These are phyloP conservation scores for Papiliotrema terrestris DNA, from an alignment of 1,284 basidiomycete species.

Conservation along the genomic window DNA sequence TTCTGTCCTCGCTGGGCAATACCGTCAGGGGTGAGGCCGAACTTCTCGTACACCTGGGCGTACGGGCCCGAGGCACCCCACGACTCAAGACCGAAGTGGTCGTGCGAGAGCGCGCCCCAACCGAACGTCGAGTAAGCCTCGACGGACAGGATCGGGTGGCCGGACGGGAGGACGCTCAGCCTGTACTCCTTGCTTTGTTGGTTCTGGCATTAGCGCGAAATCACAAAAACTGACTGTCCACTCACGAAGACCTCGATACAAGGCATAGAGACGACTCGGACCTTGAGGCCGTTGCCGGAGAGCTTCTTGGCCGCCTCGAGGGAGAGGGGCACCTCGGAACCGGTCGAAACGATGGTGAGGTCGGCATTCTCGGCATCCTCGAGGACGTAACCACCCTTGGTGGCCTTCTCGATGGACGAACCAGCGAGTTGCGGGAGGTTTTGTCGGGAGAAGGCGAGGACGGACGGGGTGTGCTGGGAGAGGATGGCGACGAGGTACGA, in stretches of 20 bases:
- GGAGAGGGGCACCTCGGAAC: constrained; percentile 75
- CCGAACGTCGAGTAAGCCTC: constrained; percentile 75
- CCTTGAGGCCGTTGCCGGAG: constrained; percentile 70
- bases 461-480: constrained; percentile 71
- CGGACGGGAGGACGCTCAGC: constrained; percentile 78
- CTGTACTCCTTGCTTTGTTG: constrained; percentile 75
- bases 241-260: constrained; percentile 76
- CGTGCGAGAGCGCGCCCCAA: constrained; percentile 84
- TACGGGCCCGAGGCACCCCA: constrained; percentile 92
- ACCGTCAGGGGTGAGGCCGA: constrained; percentile 70
- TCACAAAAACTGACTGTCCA: not conserved
- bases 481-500: constrained; percentile 77
- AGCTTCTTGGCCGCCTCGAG: constrained; percentile 79
- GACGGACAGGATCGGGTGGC: constrained; percentile 82
- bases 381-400: constrained; percentile 84
- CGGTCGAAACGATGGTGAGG: constrained; percentile 82
- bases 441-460: constrained; percentile 46
- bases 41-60: constrained; percentile 82
- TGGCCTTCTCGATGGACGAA: constrained; percentile 78
- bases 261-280: constrained; percentile 79
- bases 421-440: constrained; percentile 81
- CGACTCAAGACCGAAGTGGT: constrained; percentile 72
- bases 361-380: constrained; percentile 68
- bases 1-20: constrained; percentile 78
- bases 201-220: constrained; percentile 50